These are phyloP conservation scores for Meyerozyma sp. DNA, from an alignment of 1,139 yeast genomes.

Conservation along the genomic window DNA sequence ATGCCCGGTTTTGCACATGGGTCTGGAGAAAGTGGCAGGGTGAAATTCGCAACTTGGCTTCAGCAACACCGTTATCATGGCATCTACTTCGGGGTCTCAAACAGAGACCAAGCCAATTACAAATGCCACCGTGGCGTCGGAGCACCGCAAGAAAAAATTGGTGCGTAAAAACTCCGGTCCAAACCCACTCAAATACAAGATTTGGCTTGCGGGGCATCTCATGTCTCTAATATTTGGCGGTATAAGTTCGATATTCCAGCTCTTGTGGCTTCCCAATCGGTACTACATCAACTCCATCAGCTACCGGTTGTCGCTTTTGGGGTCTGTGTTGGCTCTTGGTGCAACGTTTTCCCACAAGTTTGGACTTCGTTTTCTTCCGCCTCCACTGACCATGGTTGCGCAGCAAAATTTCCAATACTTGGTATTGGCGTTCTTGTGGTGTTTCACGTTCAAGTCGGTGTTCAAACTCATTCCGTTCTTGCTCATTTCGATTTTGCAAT, in stretches of 20 bases:
- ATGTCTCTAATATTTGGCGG: conserved; percentile 46
- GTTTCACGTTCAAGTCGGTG: conserved; percentile 57
- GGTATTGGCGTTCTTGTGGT: conserved; percentile 52
- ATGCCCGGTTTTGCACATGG: background rate
- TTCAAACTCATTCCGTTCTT: conserved; percentile 61
- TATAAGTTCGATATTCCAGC: conserved; percentile 43
- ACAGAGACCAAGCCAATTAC: conserved; percentile 8
- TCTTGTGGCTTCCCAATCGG: conserved; percentile 38
- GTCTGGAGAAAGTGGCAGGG: background rate
- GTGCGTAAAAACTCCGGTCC: conserved; percentile 35
- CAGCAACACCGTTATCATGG: background rate
- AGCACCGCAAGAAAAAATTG: conserved; percentile 27
- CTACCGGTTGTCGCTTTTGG: conserved; percentile 53
- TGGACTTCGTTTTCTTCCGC: conserved; percentile 49
- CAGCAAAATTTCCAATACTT: conserved; percentile 68
- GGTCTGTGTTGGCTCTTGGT: conserved; percentile 49
- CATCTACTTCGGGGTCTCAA: background rate
- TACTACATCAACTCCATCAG: conserved; percentile 39
- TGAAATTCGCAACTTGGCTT: conserved; percentile 1
- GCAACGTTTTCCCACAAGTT: conserved; percentile 55
- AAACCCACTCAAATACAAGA: conserved; percentile 38
- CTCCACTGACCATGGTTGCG: conserved; percentile 52
- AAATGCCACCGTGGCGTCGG: conserved; percentile 19
- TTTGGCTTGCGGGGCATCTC: conserved; percentile 63
- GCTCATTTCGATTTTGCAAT: conserved; percentile 52